Conservation (phyloP, 2,329 filamentous ascomycete genomes). For the Xylariaceae sp. region DNA sequence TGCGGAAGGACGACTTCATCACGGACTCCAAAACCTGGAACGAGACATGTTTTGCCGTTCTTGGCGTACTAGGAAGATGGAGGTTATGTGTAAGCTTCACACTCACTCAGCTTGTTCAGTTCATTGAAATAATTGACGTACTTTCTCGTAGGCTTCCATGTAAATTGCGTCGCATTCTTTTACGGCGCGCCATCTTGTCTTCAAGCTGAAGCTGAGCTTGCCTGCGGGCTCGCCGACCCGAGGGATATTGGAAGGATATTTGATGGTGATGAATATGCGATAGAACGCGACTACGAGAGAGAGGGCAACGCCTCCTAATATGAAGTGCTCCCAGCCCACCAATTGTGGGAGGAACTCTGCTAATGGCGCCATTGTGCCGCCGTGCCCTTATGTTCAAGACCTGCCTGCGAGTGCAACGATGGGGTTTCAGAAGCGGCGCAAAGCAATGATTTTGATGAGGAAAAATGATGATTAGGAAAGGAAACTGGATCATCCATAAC, state of each 20-base stretch:
- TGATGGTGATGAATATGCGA: not conserved
- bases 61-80: not conserved
- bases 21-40: slow-evolving; percentile 3
- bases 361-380: not conserved
- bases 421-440: no score
- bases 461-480: no score
- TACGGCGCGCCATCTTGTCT: not conserved
- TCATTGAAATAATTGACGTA: not conserved
- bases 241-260: slow-evolving; percentile 3
- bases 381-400: not conserved
- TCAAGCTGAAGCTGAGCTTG: not conserved
- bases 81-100: not conserved
- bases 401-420: no score
- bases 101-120: not conserved
- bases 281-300: not conserved
- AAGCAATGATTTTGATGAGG: no score
- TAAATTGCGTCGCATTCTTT: not conserved
- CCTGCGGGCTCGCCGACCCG: not conserved
- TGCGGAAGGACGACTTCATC: slow-evolving; percentile 4
- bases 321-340: not conserved
- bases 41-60: slow-evolving; percentile 2
- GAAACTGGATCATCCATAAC: no score
- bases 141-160: slow-evolving; percentile 1
- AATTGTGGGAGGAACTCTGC: not conserved
- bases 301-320: not conserved